Evolutionary conservation across 2,329 filamentous ascomycete species (phyloP), one percentile per base, ranked within the genome.

Genomic region (Penicillium sp.): DNA sequence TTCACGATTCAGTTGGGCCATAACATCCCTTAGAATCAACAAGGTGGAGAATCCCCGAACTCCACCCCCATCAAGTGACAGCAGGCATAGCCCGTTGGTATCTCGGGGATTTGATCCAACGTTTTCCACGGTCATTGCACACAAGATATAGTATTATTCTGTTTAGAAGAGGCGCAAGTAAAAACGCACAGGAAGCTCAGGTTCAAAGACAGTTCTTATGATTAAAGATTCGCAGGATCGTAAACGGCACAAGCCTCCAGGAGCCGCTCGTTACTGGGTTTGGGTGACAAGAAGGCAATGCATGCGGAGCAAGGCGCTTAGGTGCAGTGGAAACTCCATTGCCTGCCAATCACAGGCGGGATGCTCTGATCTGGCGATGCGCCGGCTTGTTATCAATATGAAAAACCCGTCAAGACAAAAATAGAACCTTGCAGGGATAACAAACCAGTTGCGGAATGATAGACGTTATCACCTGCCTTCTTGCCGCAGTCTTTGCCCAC

Each of bases 1-100:
- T 14, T 55, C 54, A 4, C 33, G n/a, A 24, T 70, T 66, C 31
- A 78, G 63, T 1, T 63, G 60, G 27, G 64, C 50, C 69, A 79
- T 73, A 3, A 79, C 53, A 10, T 64, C 52, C 33, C 68, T 64
- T 5, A 79, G 61, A 27, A 79, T 74, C 13, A 69, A 61, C 0
- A 78, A 61, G 0, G 69, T 69, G 0, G 76, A 78, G 3, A 79
- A 61, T 0, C 74, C 75, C 5, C 75, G 68, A 0, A 79, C 68
- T 4, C 76, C 77, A 3, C 76, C 77, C 10, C 77, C 76, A 60
- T 79, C 76, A 5, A 73, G 58, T 21, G 60, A 59, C 1, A 67
- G 7, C 1, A 67, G 52, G 13, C 63, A 65, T 1, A 66, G n/a
- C 3, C 64, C 63, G 22, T 53, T 31, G 1, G 11, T 14, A 3